Evolutionary conservation across 495 filamentous ascomycete genomes (phyloP).

Genomic region (Penicillium desertorum): DNA sequence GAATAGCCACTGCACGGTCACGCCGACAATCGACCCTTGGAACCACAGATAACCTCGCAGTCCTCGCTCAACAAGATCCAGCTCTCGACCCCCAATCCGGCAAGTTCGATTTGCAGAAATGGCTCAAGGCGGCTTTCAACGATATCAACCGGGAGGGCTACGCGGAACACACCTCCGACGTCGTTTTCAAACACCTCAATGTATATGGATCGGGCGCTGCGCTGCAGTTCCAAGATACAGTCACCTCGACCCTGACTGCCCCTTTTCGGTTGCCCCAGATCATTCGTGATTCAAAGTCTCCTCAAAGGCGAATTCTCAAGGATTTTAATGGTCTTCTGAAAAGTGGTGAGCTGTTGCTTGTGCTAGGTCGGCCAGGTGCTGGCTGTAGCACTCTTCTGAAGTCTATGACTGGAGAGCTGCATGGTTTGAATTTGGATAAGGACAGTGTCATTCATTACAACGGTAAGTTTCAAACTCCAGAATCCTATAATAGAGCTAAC

Average conservation of each 20-base stretch:
- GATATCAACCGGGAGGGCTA: constrained; percentile 27
- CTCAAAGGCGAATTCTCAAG: constrained; percentile 37
- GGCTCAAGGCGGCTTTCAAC: constrained; percentile 30
- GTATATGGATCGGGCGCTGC: constrained; percentile 53
- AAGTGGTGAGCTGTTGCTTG: constrained; percentile 38
- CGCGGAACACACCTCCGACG: constrained; percentile 30
- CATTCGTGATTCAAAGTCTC: constrained; percentile 16
- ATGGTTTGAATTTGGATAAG: constrained; percentile 38
- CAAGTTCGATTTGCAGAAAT: constrained; percentile 31
- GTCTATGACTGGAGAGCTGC: constrained; percentile 36
- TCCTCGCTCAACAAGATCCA: constrained; percentile 23
- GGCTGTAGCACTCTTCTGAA: constrained; percentile 45
- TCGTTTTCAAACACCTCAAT: constrained; percentile 50
- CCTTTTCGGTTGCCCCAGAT: constrained; percentile 38
- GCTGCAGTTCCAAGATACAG: constrained; percentile 51
- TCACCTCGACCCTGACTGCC: constrained; percentile 42
- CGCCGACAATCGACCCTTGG: constrained; percentile 18
- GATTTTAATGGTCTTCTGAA: constrained; percentile 40
- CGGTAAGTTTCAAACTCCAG: constrained; percentile 19
- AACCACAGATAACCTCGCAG: constrained; percentile 9
- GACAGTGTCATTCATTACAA: constrained; percentile 48
- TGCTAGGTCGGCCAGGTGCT: constrained; percentile 41
- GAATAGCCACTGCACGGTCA: constrained; percentile 23
- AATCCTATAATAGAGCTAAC: background rate
- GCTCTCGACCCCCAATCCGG: constrained; percentile 29